These are phyloP conservation scores for Paraphoma chrysanthemicola DNA, from an alignment of 2,329 filamentous ascomycete genomes.

Conservation along the genomic window DNA sequence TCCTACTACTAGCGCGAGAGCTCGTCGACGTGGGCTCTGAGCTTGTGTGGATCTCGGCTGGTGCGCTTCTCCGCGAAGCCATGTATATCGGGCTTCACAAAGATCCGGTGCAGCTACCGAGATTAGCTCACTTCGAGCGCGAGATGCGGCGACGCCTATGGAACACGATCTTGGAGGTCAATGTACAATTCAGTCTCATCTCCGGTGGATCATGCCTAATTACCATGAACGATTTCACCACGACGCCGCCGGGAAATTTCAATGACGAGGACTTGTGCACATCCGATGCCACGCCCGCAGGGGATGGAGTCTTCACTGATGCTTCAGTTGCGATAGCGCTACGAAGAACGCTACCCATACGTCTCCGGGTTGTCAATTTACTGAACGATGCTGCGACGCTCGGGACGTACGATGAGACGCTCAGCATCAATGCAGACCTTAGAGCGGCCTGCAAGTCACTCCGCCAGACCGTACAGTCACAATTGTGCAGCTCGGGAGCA, in stretches of 20 bases:
- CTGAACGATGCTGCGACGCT: conserved; percentile 31
- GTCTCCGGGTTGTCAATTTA: conserved; percentile 45
- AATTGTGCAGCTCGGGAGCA: background rate
- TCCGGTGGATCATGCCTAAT: conserved; percentile 47
- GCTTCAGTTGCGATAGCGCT: conserved; percentile 46
- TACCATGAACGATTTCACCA: conserved; percentile 46
- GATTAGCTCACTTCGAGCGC: conserved; percentile 22
- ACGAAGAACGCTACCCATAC: conserved; percentile 45
- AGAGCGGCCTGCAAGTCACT: conserved; percentile 27
- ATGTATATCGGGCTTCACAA: conserved; percentile 52
- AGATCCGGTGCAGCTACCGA: conserved; percentile 45
- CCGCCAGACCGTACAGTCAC: conserved; percentile 15
- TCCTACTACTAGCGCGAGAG: conserved; percentile 50
- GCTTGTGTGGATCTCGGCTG: conserved; percentile 48
- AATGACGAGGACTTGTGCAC: conserved; percentile 47
- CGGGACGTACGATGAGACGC: conserved; percentile 36
- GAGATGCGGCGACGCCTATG: conserved; percentile 43
- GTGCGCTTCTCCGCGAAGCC: conserved; percentile 47
- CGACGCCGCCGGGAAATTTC: conserved; percentile 47
- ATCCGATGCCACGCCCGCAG: conserved; percentile 33
- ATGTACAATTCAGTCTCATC: conserved; percentile 46
- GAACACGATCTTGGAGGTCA: conserved; percentile 47
- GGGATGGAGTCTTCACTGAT: conserved; percentile 41
- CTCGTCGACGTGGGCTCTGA: conserved; percentile 42
- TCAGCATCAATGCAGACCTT: conserved; percentile 30